A percentile compares a stretch with the other conserved stretches of the same genome.
phyloP scores from a whole-genome alignment of 106 monocot species.

The Posidonia australis region DNA sequence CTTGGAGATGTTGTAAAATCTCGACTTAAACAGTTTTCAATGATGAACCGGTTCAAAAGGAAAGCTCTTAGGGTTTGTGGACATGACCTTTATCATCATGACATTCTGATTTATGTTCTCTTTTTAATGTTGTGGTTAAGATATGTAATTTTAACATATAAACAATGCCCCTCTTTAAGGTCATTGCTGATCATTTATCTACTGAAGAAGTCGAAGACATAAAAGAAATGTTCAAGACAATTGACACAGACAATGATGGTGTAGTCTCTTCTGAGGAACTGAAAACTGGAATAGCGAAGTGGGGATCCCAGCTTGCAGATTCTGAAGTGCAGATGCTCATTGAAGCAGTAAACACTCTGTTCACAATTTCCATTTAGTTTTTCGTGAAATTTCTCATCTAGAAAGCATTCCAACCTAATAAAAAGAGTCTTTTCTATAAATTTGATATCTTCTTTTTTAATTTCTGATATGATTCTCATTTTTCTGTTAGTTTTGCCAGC shows the following conservation, averaged over 20 bases:
- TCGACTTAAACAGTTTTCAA: slow-evolving; percentile 92
- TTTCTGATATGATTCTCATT: no score
- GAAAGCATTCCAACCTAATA: no score
- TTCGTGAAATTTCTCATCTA: no score
- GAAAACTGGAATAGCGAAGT: slow-evolving; percentile 26
- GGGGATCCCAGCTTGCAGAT: slow-evolving; percentile 28
- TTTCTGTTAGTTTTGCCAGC: no score
- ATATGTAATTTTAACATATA: background rate
- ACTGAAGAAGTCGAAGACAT: slow-evolving; percentile 41
- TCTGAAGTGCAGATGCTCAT: slow-evolving; percentile 44
- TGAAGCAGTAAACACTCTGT: slow-evolving; percentile 30
- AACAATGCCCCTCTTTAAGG: slow-evolving; percentile 10
- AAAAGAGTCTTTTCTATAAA: no score
- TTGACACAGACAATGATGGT: slow-evolving; percentile 42
- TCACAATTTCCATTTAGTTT: no score
- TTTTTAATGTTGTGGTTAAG: background rate
- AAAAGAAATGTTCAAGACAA: slow-evolving; percentile 38
- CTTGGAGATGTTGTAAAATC: slow-evolving; percentile 98
- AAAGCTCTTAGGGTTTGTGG: slow-evolving; percentile 80
- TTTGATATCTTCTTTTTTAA: no score
- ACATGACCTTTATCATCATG: background rate
- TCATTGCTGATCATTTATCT: slow-evolving; percentile 39
- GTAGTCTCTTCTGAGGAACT: slow-evolving; percentile 31
- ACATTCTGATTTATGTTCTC: no score
- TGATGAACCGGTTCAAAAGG: slow-evolving; percentile 98